Evolutionary conservation across 2,329 filamentous ascomycete genomes (phyloP), one percentile per base, ranked within the genome.

Genomic region (Xylaria digitata): DNA sequence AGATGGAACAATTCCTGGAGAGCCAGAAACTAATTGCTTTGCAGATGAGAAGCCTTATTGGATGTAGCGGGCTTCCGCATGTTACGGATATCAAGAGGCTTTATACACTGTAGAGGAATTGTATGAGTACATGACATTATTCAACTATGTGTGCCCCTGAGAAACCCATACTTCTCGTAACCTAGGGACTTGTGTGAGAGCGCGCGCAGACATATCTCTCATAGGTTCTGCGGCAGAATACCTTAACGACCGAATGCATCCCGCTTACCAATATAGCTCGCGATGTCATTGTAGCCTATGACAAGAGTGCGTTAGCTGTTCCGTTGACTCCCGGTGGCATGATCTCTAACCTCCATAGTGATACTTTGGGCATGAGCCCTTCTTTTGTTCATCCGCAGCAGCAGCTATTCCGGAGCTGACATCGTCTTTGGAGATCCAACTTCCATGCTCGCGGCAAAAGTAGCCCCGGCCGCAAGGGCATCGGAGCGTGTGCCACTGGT

Each of bases 401-500:
- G 50, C 50, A 3, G 50, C 50, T 11, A 9, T 19, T 37, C 50
- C 50, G n/a, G 50, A 37, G 30, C 6, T 19, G 19, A 53, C 7
- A 21, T 53, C 50, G 50, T 53, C 32, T 19, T 37, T 37, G 9
- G 50, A 53, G 30, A 53, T 21, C 50, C 50, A 53, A 21, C 50
- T 53, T 11, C 50, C 50, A 53, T 53, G 50, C 32, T 53, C 30
- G 19, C 50, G 50, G 30, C 50, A 53, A 21, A 53, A 53, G 30
- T 53, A 53, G 7, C 50, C 50, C n/a, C 50, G 50, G 13, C 50
- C 50, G 5, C 50, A 53, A 19, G 50, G n/a, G 11, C 50, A 53
- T 21, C 30, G 32, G 11, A 53, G 50, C 17, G 17, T 15, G 19
- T 26, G 30, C 50, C 50, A 53, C 6, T 53, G 50, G 17, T 53